A percentile compares a stretch with the other conserved stretches of the same genome.
Conservation (phyloP, 2,329 filamentous ascomycete genomes). For the Calonectria hongkongensis region DNA sequence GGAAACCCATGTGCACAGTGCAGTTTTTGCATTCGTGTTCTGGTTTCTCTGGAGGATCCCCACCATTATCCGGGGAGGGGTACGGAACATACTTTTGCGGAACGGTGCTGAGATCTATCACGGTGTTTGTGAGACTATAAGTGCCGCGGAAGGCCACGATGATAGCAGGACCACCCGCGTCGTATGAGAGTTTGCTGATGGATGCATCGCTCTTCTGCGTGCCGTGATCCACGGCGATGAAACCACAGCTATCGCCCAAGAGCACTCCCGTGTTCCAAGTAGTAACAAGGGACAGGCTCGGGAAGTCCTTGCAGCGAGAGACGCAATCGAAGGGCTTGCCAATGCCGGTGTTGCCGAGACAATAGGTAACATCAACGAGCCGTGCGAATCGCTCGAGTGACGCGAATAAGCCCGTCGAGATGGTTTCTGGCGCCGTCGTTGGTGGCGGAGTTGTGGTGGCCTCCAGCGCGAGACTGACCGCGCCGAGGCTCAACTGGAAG, state of each 20-base stretch:
- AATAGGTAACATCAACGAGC: conserved; percentile 95
- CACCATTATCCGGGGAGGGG: conserved; percentile 72
- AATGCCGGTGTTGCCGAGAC: conserved; percentile 90
- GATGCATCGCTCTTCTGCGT: conserved; percentile 44
- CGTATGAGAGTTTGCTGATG: conserved; percentile 32
- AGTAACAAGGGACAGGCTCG: conserved; percentile 84
- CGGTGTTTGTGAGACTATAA: conserved; percentile 93
- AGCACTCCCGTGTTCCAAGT: conserved; percentile 94
- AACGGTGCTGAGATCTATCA: conserved; percentile 91
- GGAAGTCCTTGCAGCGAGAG: conserved; percentile 90
- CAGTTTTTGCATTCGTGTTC: conserved; percentile 84
- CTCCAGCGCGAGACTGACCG: conserved; percentile 39
- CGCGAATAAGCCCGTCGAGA: conserved; percentile 81
- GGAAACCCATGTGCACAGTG: conserved; percentile 94
- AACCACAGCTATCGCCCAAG: conserved; percentile 93
- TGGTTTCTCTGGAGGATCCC: conserved; percentile 59
- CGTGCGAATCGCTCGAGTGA: conserved; percentile 92
- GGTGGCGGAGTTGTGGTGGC: conserved; percentile 13
- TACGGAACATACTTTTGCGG: conserved; percentile 96
- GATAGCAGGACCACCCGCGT: conserved; percentile 68
- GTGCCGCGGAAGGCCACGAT: conserved; percentile 95
- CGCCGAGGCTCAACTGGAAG: conserved; percentile 47
- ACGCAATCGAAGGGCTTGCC: conserved; percentile 88
- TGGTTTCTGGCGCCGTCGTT: conserved; percentile 33
- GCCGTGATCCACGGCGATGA: conserved; percentile 88